These are phyloP conservation scores for Xerocomellus chrysenteron DNA, from an alignment of 768 basidiomycete species.

Conservation along the genomic window DNA sequence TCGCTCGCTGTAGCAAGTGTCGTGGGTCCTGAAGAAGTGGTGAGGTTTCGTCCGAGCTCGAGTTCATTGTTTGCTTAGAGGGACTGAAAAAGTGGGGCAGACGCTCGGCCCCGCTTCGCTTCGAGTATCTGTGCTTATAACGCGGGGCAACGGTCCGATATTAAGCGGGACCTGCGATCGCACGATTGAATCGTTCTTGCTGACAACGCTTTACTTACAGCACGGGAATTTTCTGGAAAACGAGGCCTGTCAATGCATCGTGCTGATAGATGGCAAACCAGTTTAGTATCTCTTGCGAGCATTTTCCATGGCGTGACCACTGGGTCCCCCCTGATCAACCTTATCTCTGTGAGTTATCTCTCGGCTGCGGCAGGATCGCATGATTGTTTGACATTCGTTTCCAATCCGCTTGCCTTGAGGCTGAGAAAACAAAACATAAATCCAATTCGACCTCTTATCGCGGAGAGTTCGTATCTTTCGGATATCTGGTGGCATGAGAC, in stretches of 20 bases:
- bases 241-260: slow-evolving; percentile 26
- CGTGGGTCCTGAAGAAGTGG: slow-evolving; percentile 29
- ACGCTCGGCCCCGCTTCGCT: not conserved
- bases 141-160: slow-evolving; percentile 1
- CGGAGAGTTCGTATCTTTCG: slow-evolving; percentile 14
- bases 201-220: slow-evolving; percentile 1
- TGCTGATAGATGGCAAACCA: slow-evolving; percentile 21
- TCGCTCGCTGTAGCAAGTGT: slow-evolving; percentile 1
- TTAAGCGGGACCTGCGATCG: not conserved
- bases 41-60: slow-evolving; percentile 27
- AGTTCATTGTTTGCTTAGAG: slow-evolving; percentile 13
- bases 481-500: slow-evolving; percentile 20
- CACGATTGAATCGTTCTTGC: not conserved
- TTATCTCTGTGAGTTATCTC: slow-evolving; percentile 7
- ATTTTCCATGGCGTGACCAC: slow-evolving; percentile 9
- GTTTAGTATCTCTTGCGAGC: not conserved
- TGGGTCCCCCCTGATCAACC: slow-evolving; percentile 4
- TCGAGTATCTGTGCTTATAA: slow-evolving; percentile 15
- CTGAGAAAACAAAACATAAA: slow-evolving; percentile 34
- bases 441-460: slow-evolving; percentile 13
- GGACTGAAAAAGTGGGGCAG: slow-evolving; percentile 10
- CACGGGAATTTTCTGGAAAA: slow-evolving; percentile 11
- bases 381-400: not conserved
- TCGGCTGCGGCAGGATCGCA: not conserved
- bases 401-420: slow-evolving; percentile 44